Evolutionary conservation across 768 basidiomycete species (phyloP).

Genomic region (Austroboletus eburneus): DNA sequence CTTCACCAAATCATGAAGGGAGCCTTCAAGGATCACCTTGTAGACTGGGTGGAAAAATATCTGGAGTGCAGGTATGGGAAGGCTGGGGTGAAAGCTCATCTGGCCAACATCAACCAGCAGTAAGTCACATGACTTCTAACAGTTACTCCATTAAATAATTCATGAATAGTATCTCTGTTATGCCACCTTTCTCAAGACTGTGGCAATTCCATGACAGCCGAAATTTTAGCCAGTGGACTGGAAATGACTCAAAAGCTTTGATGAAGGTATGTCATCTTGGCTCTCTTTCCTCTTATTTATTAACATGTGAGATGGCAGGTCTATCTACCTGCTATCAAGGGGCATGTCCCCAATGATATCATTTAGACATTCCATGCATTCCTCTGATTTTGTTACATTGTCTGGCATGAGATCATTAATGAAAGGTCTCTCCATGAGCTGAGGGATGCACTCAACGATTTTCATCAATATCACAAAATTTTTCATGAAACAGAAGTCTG

Average conservation of each 20-base stretch:
- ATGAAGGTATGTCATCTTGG: slow-evolving; percentile 31
- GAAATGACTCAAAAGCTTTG: slow-evolving; percentile 35
- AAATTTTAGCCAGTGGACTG: slow-evolving; percentile 37
- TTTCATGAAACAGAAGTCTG: slow-evolving; percentile 15
- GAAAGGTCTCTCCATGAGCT: background rate
- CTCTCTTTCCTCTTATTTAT: background rate
- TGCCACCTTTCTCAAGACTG: slow-evolving; percentile 28
- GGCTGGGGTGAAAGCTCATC: slow-evolving; percentile 7
- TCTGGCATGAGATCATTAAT: background rate
- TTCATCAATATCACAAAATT: slow-evolving; percentile 19
- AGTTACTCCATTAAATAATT: no score
- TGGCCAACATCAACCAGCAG: slow-evolving; percentile 31
- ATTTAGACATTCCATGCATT: background rate
- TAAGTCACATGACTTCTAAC: slow-evolving; percentile 1
- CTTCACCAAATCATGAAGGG: slow-evolving; percentile 7
- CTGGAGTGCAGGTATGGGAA: background rate
- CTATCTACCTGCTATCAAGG: slow-evolving; percentile 27
- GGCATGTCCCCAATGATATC: slow-evolving; percentile 16
- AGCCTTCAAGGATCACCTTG: slow-evolving; percentile 2
- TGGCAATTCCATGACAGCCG: slow-evolving; percentile 28
- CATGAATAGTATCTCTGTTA: slow-evolving; percentile 15
- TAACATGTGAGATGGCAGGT: no score
- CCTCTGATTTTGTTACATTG: background rate
- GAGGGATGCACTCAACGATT: background rate
- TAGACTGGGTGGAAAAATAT: slow-evolving; percentile 6